Evolutionary conservation across 768 basidiomycete genomes (phyloP), one percentile per base, ranked within the genome.

Genomic region (Rhizopogon vesiculosus): DNA sequence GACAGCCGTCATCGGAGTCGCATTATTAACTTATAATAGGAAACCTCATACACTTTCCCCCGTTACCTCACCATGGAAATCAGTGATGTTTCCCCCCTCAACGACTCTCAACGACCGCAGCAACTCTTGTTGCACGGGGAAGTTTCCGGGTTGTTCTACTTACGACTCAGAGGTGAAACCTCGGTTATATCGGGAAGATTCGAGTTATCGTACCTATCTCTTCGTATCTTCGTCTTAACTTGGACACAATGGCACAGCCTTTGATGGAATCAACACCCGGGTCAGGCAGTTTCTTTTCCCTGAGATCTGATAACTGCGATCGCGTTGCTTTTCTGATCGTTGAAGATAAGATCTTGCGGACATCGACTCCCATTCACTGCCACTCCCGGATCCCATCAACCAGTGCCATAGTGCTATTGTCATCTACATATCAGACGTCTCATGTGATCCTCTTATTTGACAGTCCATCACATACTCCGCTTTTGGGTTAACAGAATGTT

Each of bases 381-480:
- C 15, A 49, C 22, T 15, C 33, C 46, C n/a, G 19, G 25, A 25
- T 25, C 25, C 25, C 25, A 25, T 33, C 31, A 48, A 5, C 29
- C n/a, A 18, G 25, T 25, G 25, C 25, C 25, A 25, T 5, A 25
- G 31, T 35, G 18, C 46, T 48, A 48, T 48, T 48, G 33, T 48
- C 33, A 31, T 48, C 46, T 25, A 25, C 46, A 12, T 7, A 38
- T 15, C 46, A 48, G 31, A 48, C 31, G 13, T 19, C 45, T 18
- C 46, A 48, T 48, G 48, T 49, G 48, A 49, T 49, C 35, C 8
- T 35, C 33, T 22, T 33, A 33, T 33, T 25, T 48, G 48, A 38
- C 48, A 49, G 48, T 35, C 38, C 48, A 25, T 49, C 38, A 38
- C 10, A 38, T 49, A 49, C 48, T 49, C 48, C 48, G 48, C 48